Conservation (phyloP, 306 rosid genomes). For the Quercus bicolor region DNA sequence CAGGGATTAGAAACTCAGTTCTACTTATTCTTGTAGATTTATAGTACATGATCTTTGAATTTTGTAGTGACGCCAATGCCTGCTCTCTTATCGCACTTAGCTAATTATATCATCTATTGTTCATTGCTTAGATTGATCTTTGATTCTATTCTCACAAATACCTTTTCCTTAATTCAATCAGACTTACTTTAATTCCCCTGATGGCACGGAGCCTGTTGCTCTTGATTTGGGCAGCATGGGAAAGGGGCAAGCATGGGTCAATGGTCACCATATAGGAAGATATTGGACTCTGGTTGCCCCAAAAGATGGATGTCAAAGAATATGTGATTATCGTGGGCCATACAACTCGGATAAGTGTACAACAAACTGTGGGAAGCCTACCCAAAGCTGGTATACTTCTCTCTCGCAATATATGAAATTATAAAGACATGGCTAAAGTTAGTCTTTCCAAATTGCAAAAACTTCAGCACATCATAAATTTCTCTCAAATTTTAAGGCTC, state of each 20-base stretch:
- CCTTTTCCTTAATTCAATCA: constrained; percentile 27
- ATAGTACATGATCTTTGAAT: background rate
- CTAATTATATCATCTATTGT: background rate
- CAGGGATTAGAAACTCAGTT: background rate
- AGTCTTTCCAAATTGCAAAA: background rate
- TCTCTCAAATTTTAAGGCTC: no score
- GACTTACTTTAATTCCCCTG: constrained; percentile 80
- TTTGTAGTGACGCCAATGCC: background rate
- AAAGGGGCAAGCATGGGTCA: constrained; percentile 99
- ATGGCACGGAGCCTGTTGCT: constrained; percentile 76
- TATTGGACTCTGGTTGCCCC: constrained; percentile 86
- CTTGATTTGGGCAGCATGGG: constrained; percentile 95
- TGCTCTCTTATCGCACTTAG: background rate
- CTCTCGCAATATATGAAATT: constrained; percentile 12
- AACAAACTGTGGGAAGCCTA: constrained; percentile 85
- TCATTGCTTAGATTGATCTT: background rate
- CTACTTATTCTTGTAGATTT: background rate
- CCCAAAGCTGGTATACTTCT: constrained; percentile 66
- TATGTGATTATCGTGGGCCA: constrained; percentile 83
- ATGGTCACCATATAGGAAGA: constrained; percentile 94
- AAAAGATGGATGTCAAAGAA: constrained; percentile 60
- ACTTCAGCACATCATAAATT: no score
- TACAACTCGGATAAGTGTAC: constrained; percentile 71
- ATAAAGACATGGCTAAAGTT: background rate
- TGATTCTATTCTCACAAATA: background rate